Evolutionary conservation across 805 yeast genomes (phyloP).

Genomic region (Teunomyces lycoperdinae): DNA sequence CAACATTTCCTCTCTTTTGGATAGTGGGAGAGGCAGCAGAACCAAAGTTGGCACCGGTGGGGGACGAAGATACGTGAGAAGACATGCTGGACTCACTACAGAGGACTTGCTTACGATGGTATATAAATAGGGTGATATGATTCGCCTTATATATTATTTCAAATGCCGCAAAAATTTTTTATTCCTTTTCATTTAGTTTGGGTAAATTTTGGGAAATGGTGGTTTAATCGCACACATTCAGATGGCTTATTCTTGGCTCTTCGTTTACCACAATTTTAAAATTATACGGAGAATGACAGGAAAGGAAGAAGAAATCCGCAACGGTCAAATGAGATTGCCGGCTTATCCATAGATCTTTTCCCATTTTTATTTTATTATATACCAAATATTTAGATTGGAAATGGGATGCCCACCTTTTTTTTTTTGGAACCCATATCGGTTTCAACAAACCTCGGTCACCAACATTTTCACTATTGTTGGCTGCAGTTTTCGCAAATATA

Average conservation of each 20-base stretch:
- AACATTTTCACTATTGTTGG: background rate
- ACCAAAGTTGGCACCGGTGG: constrained; percentile 6
- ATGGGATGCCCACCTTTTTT: background rate
- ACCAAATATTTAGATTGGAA: too few relatives aligned
- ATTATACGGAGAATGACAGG: too few relatives aligned
- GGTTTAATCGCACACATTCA: background rate
- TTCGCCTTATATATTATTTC: background rate
- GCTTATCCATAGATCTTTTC: too few relatives aligned
- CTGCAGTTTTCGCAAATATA: background rate
- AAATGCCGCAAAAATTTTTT: constrained; percentile 2
- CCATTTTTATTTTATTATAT: too few relatives aligned
- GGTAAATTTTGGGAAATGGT: background rate
- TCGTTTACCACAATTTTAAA: background rate
- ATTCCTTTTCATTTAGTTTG: background rate
- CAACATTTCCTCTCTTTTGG: constrained; percentile 13
- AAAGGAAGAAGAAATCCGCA: too few relatives aligned
- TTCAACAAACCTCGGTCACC: background rate
- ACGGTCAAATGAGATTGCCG: too few relatives aligned
- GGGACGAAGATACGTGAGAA: constrained; percentile 6
- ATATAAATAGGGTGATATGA: background rate
- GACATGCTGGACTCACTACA: constrained; percentile 3
- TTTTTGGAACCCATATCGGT: background rate
- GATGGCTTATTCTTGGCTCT: background rate
- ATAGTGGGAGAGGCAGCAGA: constrained; percentile 6
- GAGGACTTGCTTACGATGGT: background rate